Conservation (phyloP, 441 rosid species). For the Arabidopsis hybrid region DNA sequence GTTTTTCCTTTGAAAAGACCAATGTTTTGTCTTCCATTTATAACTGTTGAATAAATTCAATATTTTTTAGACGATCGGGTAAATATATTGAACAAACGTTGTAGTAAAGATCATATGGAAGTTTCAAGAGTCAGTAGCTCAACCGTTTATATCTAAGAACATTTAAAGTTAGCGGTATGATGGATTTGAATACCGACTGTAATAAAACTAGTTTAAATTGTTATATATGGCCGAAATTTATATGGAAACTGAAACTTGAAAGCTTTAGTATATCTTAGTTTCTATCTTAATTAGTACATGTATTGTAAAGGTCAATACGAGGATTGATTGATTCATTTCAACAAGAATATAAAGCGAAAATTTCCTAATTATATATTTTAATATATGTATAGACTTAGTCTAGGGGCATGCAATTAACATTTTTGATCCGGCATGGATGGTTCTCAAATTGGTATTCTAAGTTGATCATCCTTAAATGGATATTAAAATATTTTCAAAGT, state of each 20-base stretch:
- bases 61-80: not conserved
- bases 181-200: no score
- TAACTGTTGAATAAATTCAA: slow-evolving; percentile 18
- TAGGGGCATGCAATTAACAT: not conserved
- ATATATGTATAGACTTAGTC: not conserved
- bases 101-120: not conserved
- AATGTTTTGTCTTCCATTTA: slow-evolving; percentile 13
- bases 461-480: no score
- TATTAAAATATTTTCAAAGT: no score
- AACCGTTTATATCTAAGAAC: not conserved
- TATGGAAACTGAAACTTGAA: not conserved
- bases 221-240: no score
- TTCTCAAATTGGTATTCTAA: no score
- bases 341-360: not conserved
- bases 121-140: not conserved
- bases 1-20: slow-evolving; percentile 16
- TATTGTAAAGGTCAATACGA: not conserved
- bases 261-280: not conserved
- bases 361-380: not conserved
- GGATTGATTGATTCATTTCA: slow-evolving; percentile 9
- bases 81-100: not conserved
- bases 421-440: not conserved
- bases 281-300: not conserved
- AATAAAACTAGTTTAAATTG: no score
- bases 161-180: no score